phyloP scores from a whole-genome alignment of 768 basidiomycete species.

The Xerocomellus chrysenteron region DNA sequence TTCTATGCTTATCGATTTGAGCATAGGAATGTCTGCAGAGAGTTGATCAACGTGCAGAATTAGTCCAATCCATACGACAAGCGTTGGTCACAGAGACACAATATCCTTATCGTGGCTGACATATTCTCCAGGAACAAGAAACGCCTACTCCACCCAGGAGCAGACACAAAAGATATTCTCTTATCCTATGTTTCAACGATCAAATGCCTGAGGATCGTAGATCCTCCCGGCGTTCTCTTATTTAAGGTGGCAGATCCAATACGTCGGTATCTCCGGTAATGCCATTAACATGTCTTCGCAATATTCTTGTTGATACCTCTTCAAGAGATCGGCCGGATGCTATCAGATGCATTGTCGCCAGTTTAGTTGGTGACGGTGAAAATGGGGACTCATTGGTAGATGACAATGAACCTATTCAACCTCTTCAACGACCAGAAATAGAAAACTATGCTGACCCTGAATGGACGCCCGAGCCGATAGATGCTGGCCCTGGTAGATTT shows the following conservation, averaged over 20 bases:
- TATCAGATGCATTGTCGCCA: constrained; percentile 89
- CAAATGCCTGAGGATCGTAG: constrained; percentile 83
- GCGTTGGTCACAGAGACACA: constrained; percentile 46
- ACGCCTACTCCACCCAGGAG: constrained; percentile 92
- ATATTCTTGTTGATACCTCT: not conserved
- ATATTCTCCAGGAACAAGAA: constrained; percentile 61
- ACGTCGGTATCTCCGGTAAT: constrained; percentile 79
- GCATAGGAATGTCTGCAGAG: constrained; percentile 72
- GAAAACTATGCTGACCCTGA: constrained; percentile 91
- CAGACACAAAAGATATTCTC: constrained; percentile 89
- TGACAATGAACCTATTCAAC: constrained; percentile 77
- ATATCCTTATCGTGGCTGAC: constrained; percentile 6
- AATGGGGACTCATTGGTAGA: constrained; percentile 80
- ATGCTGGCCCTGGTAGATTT: constrained; percentile 85
- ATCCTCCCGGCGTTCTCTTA: constrained; percentile 89
- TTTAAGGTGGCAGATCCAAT: constrained; percentile 95
- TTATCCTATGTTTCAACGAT: constrained; percentile 91
- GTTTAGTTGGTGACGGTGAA: constrained; percentile 84
- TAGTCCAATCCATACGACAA: constrained; percentile 77
- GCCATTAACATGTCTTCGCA: not conserved
- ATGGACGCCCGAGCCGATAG: constrained; percentile 96
- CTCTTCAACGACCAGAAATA: constrained; percentile 68
- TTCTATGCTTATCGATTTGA: not conserved
- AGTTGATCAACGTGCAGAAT: constrained; percentile 73
- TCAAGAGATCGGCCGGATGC: constrained; percentile 84